Percentiles rank a stretch among this genome's conserved stretches.
phyloP scores from a whole-genome alignment of 164 flowering plant species.

The Buxus sempervirens region DNA sequence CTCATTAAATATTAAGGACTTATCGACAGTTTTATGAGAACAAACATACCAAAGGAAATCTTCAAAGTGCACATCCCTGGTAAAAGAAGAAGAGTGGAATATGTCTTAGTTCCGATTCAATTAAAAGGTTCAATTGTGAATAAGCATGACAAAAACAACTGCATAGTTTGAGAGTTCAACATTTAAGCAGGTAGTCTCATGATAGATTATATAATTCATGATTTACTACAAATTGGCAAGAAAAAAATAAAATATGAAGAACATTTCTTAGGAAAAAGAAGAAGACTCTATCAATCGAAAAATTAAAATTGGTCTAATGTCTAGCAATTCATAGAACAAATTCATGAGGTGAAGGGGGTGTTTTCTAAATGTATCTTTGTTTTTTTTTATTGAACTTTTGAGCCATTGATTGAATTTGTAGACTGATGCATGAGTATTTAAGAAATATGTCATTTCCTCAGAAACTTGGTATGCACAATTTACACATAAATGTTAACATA shows the following conservation, averaged over 20 bases:
- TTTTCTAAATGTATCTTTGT: too few species aligned
- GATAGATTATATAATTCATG: neutral
- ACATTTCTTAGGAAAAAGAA: too few species aligned
- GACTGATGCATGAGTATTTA: neutral
- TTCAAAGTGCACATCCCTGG: constrained; percentile 75
- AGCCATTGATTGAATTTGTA: neutral
- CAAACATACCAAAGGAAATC: constrained; percentile 88
- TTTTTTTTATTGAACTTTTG: neutral
- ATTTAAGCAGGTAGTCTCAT: neutral
- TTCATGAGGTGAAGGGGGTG: too few species aligned
- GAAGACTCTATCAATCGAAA: too few species aligned
- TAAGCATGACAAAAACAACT: neutral
- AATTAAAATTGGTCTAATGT: too few species aligned
- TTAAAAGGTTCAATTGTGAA: constrained; percentile 1
- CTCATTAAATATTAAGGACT: neutral
- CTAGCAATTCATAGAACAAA: too few species aligned
- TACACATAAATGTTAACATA: neutral
- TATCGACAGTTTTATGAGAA: constrained; percentile 6
- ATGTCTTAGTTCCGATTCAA: constrained; percentile 1
- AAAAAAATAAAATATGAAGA: neutral
- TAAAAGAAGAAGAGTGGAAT: constrained; percentile 18
- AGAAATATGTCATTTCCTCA: too few species aligned
- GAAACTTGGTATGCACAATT: neutral
- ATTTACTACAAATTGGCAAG: neutral
- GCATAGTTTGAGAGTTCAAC: neutral